Evolutionary conservation across 2,329 filamentous ascomycete species (phyloP).

Genomic region (Nothophoma quercina): DNA sequence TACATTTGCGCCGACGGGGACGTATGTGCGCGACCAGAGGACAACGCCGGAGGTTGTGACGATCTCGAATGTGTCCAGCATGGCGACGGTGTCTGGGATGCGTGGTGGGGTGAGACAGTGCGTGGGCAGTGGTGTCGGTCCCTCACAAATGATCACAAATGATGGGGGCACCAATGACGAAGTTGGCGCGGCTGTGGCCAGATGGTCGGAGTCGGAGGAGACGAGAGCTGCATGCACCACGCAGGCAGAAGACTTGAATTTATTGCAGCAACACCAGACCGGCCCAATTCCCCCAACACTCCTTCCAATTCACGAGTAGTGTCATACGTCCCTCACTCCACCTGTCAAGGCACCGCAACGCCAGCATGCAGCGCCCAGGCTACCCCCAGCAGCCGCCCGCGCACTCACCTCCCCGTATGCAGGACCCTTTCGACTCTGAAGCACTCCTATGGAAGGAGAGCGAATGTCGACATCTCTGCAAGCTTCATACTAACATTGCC

Average conservation of each 20-base stretch:
- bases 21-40: slow-evolving; percentile 90
- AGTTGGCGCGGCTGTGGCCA: slow-evolving; percentile 33
- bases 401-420: slow-evolving; percentile 78
- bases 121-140: slow-evolving; percentile 5
- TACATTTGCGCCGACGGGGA: slow-evolving; percentile 78
- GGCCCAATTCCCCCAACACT: background rate
- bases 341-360: background rate
- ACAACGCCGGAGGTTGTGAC: slow-evolving; percentile 95
- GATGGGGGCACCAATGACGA: slow-evolving; percentile 38
- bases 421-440: background rate
- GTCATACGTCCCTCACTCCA: background rate
- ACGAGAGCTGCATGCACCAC: slow-evolving; percentile 13
- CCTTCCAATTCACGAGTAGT: background rate
- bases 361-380: slow-evolving; percentile 81
- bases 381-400: slow-evolving; percentile 76
- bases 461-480: background rate
- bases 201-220: slow-evolving; percentile 25
- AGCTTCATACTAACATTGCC: background rate
- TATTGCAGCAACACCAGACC: background rate
- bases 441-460: too few relatives aligned
- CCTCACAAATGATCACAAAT: too few relatives aligned
- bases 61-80: slow-evolving; percentile 98
- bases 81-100: slow-evolving; percentile 49
- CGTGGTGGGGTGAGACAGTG: slow-evolving; percentile 10
- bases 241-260: background rate